Evolutionary conservation across 2,329 filamentous ascomycete species (phyloP).

Genomic region (Stemphylium vesicarium): DNA sequence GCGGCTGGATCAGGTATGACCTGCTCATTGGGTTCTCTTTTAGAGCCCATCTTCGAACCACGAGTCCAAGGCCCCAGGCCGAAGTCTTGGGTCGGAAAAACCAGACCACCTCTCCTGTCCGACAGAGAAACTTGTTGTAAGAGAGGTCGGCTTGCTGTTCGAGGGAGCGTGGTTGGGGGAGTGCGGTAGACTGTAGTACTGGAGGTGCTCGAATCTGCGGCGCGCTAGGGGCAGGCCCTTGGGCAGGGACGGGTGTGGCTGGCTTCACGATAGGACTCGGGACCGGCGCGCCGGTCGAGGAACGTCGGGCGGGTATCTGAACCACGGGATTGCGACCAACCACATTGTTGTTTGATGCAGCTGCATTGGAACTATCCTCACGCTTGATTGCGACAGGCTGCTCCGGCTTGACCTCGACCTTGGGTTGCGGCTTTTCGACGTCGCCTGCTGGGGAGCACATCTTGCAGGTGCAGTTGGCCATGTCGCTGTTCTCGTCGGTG

Average conservation of each 20-base stretch:
- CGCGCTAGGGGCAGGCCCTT: slow-evolving; percentile 10
- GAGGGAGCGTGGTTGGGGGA: slow-evolving; percentile 48
- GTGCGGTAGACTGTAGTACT: slow-evolving; percentile 42
- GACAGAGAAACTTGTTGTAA: slow-evolving; percentile 58
- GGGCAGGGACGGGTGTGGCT: slow-evolving; percentile 9
- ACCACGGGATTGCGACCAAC: slow-evolving; percentile 29
- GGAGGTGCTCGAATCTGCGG: slow-evolving; percentile 33
- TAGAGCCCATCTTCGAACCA: slow-evolving; percentile 55
- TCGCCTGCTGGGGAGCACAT: slow-evolving; percentile 60
- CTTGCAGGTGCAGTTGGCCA: slow-evolving; percentile 64
- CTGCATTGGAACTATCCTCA: slow-evolving; percentile 27
- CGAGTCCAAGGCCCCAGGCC: slow-evolving; percentile 62
- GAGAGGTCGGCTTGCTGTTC: slow-evolving; percentile 60
- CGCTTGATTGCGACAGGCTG: slow-evolving; percentile 31
- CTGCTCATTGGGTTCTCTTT: slow-evolving; percentile 36
- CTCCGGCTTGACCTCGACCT: slow-evolving; percentile 32
- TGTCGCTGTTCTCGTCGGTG: slow-evolving; percentile 60
- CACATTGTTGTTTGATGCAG: slow-evolving; percentile 1
- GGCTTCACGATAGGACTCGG: slow-evolving; percentile 34
- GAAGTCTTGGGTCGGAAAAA: slow-evolving; percentile 55
- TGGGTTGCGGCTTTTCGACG: slow-evolving; percentile 42
- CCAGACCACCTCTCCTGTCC: slow-evolving; percentile 64
- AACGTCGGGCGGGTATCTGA: slow-evolving; percentile 33
- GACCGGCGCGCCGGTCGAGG: slow-evolving; percentile 25
- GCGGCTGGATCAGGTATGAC: slow-evolving; percentile 56